Base-by-base conservation (phyloP, 805 yeast species). In the Saturnispora besseyi region DNA sequence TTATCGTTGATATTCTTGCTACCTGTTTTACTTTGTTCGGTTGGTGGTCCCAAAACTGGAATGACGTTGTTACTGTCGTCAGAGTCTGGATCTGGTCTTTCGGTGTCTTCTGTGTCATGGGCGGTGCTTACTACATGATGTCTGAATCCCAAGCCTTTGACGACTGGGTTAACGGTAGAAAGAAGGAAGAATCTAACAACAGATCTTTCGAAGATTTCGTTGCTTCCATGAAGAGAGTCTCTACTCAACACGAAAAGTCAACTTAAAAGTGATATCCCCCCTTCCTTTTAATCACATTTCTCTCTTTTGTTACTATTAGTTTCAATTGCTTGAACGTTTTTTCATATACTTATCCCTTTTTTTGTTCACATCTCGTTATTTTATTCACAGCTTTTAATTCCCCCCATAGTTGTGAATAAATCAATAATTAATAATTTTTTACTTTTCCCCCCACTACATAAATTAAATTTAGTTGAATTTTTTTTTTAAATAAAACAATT, bases 41-140 rank as follows among this genome's bases (percentile, higher is more conserved):
- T n/a, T n/a, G n/a, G n/a, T n/a, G n/a, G n/a, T n/a, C n/a, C n/a
- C n/a, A n/a, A n/a, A n/a, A n/a, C n/a, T n/a, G n/a, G n/a, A n/a
- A n/a, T n/a, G n/a, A n/a, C n/a, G n/a, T n/a, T n/a, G n/a, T n/a
- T n/a, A 82, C 96, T 51, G 95, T 89, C 68, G 90, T 84, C 70
- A 84, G 96, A 79, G 81, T 85, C 73, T 89, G 93, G 93, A 74
- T 89, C 68, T 88, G 87, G 87, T 88, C 96, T 56, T 84, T 89
- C 77, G 96, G 96, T 80, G 84, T 86, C 73, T 89, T 89, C 91
- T 89, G 96, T 79, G 80, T 83, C 73, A 73, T 88, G 77, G 96
- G 96, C 72, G 96, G 96, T 79, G 87, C 91, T 66, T 89, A 89
- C 86, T 90, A 85, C 84, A 69, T 86, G 70, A 86, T 89, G 96